phyloP scores from a whole-genome alignment of 352 stramenopile genomes.

The Blastocystis sp. region DNA sequence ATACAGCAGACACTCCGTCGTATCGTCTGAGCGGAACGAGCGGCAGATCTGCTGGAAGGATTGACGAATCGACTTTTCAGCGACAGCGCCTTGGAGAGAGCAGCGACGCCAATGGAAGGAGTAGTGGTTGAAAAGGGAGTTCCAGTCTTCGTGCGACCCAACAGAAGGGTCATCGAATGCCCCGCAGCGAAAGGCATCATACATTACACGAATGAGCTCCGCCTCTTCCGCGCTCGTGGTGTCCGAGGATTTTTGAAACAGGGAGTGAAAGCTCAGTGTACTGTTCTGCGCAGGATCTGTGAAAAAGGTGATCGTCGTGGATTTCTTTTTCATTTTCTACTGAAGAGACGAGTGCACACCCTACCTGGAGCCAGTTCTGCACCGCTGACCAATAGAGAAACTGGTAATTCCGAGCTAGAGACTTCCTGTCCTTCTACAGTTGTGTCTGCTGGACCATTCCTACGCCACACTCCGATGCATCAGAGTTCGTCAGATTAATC shows the following conservation, averaged over 20 bases:
- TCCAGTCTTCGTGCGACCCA: background rate
- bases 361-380: background rate
- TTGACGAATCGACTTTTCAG: background rate
- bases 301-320: background rate
- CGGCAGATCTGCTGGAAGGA: background rate
- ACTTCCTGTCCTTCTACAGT: background rate
- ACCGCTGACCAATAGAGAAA: slow-evolving; percentile 23
- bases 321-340: slow-evolving; percentile 21
- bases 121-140: background rate
- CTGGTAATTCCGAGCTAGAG: background rate
- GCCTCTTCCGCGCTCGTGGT: background rate
- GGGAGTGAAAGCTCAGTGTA: background rate
- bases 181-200: background rate
- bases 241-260: slow-evolving; percentile 27
- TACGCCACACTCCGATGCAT: background rate
- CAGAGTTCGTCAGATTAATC: background rate
- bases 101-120: background rate
- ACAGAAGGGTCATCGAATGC: slow-evolving; percentile 9
- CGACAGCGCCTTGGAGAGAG: background rate
- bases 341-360: background rate
- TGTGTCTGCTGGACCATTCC: background rate
- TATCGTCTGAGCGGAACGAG: background rate
- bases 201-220: slow-evolving; percentile 6
- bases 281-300: background rate
- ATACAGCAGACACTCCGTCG: background rate